Evolutionary conservation across 2,329 filamentous ascomycete genomes (phyloP), one percentile per base, ranked within the genome.

Genomic region (Phyllosticta paracitricarpa): DNA sequence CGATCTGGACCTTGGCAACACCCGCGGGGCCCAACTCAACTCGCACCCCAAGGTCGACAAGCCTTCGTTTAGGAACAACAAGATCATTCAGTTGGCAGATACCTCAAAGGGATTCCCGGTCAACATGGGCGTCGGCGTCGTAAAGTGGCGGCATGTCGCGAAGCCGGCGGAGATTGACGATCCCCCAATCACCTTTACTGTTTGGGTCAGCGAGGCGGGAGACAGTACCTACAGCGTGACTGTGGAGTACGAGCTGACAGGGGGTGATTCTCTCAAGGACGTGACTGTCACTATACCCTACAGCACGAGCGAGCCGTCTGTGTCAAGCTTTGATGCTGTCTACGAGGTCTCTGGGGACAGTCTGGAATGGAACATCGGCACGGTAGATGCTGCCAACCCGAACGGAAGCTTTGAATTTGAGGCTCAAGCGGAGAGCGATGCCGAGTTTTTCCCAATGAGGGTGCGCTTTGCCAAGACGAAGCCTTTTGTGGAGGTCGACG

Each of bases 31-130:
- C 19, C 91, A 97, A 73, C 94, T 97, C 79, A 89, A 91, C 68
- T 94, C 93, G 51, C 94, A 99, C 73, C 94, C 94, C 58, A 97
- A 97, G 73, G 93, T 99, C 61, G 93, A 99, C 78, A 92, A 90
- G 72, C 83, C 84, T 59, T 80, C 89, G 12, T 99, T 97, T 81
- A 91, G 87, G 72, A 88, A 82, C 71, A 84, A 86, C 68, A 94
- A 90, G 72, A 78, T 83, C 26, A 93, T 99, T 65, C 94, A 97
- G 76, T 87, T 97, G 75, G 91, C 89, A 76, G 96, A 97, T 72
- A 82, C 84, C 2, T 82, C 85, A 51, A 92, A 92, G 71, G 90
- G 91, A 25, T 99, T 99, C 80, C 94, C 94, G 0, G 86, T 91
- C 26, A 97, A 97, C 77, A 95, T 96, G 72, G 86, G 89, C 17